These are phyloP conservation scores for Pythium brassicae DNA, from an alignment of 352 stramenopile genomes.

Conservation along the genomic window DNA sequence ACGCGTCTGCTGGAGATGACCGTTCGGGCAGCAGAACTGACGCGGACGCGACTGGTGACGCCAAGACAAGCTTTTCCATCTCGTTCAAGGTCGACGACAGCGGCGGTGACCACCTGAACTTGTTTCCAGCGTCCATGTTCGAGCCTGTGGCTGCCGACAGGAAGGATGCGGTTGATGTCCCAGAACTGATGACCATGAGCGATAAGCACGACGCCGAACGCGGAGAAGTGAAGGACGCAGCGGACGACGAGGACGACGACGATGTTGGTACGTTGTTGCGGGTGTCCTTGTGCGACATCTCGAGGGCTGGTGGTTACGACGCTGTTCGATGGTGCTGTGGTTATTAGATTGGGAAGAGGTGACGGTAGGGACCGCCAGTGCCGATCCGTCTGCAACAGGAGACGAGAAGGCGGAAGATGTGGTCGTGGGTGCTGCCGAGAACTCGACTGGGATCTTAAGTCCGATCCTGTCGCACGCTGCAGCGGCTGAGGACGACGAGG, in stretches of 20 bases:
- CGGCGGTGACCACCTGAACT: constrained; percentile 17
- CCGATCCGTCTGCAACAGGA: background rate
- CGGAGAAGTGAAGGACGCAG: background rate
- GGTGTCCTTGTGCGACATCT: background rate
- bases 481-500: constrained; percentile 7
- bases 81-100: constrained; percentile 43
- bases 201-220: background rate
- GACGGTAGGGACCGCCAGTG: no score
- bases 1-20: background rate
- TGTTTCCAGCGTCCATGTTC: constrained; percentile 35
- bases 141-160: background rate
- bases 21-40: background rate
- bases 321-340: background rate
- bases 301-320: no score
- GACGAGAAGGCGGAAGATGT: constrained; percentile 1
- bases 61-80: constrained; percentile 26
- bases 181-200: background rate
- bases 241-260: background rate
- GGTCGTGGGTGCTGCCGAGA: background rate
- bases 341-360: constrained; percentile 31
- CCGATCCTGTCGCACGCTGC: no score
- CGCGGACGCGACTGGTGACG: constrained; percentile 4
- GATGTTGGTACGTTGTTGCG: constrained; percentile 5
- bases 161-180: background rate
- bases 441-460: background rate